These are phyloP conservation scores for Suhomyces bokatorum DNA, from an alignment of 1,139 yeast genomes.

Conservation along the genomic window DNA sequence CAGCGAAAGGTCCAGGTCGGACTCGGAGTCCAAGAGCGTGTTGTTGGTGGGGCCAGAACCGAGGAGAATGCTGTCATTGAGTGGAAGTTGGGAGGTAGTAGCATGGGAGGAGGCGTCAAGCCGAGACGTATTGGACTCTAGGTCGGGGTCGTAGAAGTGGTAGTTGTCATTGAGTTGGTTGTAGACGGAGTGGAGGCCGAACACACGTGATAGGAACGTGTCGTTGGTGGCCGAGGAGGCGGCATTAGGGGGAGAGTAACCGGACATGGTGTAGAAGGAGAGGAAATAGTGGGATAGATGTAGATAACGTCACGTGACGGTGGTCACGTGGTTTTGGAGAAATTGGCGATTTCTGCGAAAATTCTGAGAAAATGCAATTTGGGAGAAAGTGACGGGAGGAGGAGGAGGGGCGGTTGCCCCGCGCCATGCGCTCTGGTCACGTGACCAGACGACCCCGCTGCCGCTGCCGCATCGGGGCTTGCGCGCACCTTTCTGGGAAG, in stretches of 20 bases:
- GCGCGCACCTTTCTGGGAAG: not conserved
- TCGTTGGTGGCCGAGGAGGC: slow-evolving; percentile 29
- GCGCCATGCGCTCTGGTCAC: not conserved
- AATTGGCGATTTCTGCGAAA: not conserved
- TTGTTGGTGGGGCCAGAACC: slow-evolving; percentile 8
- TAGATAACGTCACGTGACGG: slow-evolving; percentile 2
- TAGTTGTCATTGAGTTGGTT: slow-evolving; percentile 43
- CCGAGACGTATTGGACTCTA: slow-evolving; percentile 16
- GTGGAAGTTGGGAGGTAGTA: not conserved
- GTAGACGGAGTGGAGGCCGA: slow-evolving; percentile 54
- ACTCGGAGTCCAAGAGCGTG: slow-evolving; percentile 33
- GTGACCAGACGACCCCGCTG: not conserved
- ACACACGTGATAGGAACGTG: slow-evolving; percentile 57
- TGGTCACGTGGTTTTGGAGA: not conserved
- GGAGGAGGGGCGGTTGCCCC: not conserved
- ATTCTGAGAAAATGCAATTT: not conserved
- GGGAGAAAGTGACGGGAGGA: not conserved
- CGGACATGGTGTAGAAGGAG: slow-evolving; percentile 4
- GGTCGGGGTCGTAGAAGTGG: slow-evolving; percentile 42
- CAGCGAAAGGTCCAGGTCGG: slow-evolving; percentile 36
- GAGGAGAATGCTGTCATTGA: slow-evolving; percentile 1
- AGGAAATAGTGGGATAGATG: not conserved
- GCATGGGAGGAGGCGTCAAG: not conserved
- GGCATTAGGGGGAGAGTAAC: slow-evolving; percentile 6
- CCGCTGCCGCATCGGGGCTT: not conserved